Conservation (phyloP, 2,329 filamentous ascomycete species). For the Curvularia verruculosa region DNA sequence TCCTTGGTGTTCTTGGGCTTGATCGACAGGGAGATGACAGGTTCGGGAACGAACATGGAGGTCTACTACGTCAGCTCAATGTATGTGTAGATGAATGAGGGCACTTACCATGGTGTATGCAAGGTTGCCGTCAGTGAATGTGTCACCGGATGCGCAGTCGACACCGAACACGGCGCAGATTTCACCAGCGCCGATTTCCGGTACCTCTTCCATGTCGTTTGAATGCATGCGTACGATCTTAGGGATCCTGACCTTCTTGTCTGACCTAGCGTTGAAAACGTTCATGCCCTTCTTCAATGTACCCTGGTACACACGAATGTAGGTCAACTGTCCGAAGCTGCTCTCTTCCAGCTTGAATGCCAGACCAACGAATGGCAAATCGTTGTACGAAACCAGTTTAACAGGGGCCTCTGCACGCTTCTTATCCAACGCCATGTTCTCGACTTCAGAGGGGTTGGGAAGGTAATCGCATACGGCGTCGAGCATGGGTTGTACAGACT, state of each 20-base stretch:
- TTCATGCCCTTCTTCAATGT: conserved; percentile 85
- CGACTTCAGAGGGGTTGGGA: conserved; percentile 86
- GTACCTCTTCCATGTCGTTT: conserved; percentile 98
- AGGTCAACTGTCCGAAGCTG: conserved; percentile 97
- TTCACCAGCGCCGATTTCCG: conserved; percentile 90
- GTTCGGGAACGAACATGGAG: conserved; percentile 97
- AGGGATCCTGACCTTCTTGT: conserved; percentile 95
- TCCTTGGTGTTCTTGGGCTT: conserved; percentile 94
- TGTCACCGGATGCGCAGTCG: conserved; percentile 96
- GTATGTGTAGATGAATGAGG: neutral
- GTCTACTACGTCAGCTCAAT: conserved; percentile 52
- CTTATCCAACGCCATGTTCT: conserved; percentile 87
- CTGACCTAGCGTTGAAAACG: conserved; percentile 90
- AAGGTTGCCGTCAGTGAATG: conserved; percentile 91
- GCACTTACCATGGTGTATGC: conserved; percentile 79
- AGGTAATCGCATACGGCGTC: conserved; percentile 96
- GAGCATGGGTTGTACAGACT: conserved; percentile 93
- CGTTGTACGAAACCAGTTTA: conserved; percentile 90
- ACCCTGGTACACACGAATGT: conserved; percentile 98
- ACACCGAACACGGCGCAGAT: conserved; percentile 99
- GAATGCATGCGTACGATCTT: conserved; percentile 99
- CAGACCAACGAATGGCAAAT: conserved; percentile 89
- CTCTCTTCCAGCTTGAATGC: conserved; percentile 99
- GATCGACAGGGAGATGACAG: conserved; percentile 97
- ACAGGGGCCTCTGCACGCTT: conserved; percentile 78